Evolutionary conservation across 345 rosid species (phyloP).

Genomic region (Garcia nutans): DNA sequence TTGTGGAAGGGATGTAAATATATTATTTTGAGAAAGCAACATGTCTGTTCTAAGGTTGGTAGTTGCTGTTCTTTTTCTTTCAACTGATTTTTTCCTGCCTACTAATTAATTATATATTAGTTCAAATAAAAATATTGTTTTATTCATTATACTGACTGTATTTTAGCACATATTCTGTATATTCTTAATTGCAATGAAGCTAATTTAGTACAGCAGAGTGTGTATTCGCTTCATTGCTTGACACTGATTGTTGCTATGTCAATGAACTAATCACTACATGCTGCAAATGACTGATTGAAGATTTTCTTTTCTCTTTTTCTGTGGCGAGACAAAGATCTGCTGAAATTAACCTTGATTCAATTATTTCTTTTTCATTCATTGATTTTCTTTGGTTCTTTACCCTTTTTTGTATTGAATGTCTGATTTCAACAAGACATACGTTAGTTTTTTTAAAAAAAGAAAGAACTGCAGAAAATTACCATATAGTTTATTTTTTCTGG

Average conservation of each 20-base stretch:
- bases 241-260: not conserved
- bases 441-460: no score
- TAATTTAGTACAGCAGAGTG: not conserved
- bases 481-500: no score
- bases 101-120: not conserved
- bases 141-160: not conserved
- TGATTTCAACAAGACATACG: no score
- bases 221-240: not conserved
- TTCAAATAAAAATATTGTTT: not conserved
- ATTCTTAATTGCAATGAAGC: not conserved
- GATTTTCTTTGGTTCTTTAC: no score
- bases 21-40: not conserved
- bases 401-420: no score
- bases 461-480: no score
- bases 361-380: no score
- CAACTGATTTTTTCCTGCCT: not conserved
- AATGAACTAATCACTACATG: not conserved
- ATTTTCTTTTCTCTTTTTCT: no score
- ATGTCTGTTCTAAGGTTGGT: not conserved
- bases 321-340: not conserved
- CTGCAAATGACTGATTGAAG: not conserved
- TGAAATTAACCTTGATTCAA: no score
- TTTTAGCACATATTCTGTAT: not conserved
- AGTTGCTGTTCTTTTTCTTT: not conserved
- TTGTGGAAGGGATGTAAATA: constrained; percentile 9